Base-by-base conservation (phyloP, 106 monocot species). In the Allium cepa region DNA sequence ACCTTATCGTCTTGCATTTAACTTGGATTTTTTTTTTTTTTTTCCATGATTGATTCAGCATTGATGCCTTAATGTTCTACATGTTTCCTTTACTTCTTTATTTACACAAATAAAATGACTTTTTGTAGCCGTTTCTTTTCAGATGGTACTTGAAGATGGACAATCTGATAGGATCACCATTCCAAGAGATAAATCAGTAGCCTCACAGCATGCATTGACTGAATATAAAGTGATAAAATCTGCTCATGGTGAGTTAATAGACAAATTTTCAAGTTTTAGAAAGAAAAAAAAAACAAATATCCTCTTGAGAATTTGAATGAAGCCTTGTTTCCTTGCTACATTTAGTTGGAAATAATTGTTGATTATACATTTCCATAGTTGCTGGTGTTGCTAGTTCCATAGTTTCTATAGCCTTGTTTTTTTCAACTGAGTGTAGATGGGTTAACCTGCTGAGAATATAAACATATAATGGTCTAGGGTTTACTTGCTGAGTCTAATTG, bases 171-270 rank as follows among this genome's bases (percentile, higher is more conserved):
- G 80, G 63, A 78, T 97, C 53, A 81, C 72, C 28, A 60, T 92
- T 68, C 75, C 75, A 10, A 63, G 71, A 51, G 45, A 62, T 80
- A 73, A 77, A 10, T 52, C 65, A 51, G 50, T 72, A 17, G 64
- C 85, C 60, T 84, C 84, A 53, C 92, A 89, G 50, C 78, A 85
- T 80, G 89, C 97, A 58, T 68, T 89, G 56, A 92, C 96, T 69
- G 92, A 97, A 59, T 97, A 92, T 79, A 78, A 77, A 86, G 92
- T 97, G 65, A 74, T 97, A 80, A 83, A 81, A 77, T 85, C 76
- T 60, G 48, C 72, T 60, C 64, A 88, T 68, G 96, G 96, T 97
- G 49, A 77, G 91, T 72, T 18, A 73, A 22, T 68, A 68, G 7
- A 8, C n/a, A 63, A 4, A 13, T 13, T 47, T 63, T 14, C 47